Base-by-base conservation (phyloP, 2,329 filamentous ascomycete genomes). In the Endocalyx cinctus region DNA sequence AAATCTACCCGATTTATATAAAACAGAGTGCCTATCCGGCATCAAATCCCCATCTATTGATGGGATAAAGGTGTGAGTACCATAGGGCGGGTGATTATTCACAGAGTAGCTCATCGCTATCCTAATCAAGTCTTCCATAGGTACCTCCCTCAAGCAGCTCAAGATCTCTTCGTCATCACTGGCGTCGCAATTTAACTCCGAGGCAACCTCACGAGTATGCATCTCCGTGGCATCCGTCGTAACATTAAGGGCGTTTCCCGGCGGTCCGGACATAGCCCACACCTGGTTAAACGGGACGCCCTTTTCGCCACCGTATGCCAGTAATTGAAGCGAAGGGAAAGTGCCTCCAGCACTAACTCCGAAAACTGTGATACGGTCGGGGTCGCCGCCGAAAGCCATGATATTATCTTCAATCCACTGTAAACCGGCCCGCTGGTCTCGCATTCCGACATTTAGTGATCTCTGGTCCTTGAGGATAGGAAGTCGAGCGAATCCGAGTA, bases 261-360 rank as follows among this genome's bases (percentile, higher is more conserved):
- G 56, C 6, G 55, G 56, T 1, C 57, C 56, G 4, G 53, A 57
- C 54, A 60, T 60, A 4, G 42, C 38, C 56, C 56, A 60, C 2
- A 36, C 46, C 26, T 50, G 49, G 2, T 46, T 48, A 20, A 61
- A 61, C 1, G 57, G 57, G 2, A 55, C 53, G 1, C 54, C 56
- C 19, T 48, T 31, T 36, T 50, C 41, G 7, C 54, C 55, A 5
- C 46, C 54, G 25, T 48, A 57, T 1, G 51, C 37, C 41, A 54
- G 33, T 5, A 50, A 30, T 6, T 59, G 55, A 27, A 55, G 37
- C 3, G 44, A 47, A 2, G 41, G 31, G 10, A 47, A 45, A 1
- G 51, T 51, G 0, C 50, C 47, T 2, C 46, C 50, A 8, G 51
- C 29, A 20, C 40, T 46, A 0, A 49, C 19, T 2, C 47, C 51